These are phyloP conservation scores for Panicum miliaceum DNA, from an alignment of 176 grass and related monocot genomes.

Conservation along the genomic window DNA sequence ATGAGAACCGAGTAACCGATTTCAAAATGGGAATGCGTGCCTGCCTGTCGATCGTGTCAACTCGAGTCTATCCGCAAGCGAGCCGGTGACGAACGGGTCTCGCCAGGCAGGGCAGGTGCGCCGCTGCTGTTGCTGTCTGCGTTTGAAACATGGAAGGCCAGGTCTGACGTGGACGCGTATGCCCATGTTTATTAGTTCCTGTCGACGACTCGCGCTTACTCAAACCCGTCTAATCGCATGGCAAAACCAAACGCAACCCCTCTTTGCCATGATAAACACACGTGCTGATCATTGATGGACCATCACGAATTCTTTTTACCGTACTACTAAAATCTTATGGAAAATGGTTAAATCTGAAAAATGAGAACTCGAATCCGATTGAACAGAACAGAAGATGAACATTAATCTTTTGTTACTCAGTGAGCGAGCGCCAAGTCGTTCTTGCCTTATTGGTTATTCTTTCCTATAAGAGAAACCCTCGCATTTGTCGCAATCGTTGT, in stretches of 20 bases:
- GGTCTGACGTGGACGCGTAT: not conserved
- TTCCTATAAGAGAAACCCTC: not conserved
- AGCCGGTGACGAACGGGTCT: not conserved
- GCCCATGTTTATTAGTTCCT: not conserved
- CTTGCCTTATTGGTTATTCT: not conserved
- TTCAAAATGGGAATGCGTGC: no score
- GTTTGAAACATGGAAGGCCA: not conserved
- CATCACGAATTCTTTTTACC: not conserved
- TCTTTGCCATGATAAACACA: not conserved
- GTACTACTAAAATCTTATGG: no score
- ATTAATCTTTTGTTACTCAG: no score
- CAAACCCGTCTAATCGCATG: not conserved
- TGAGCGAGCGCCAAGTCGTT: not conserved
- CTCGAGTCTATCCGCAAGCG: not conserved
- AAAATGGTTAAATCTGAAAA: no score
- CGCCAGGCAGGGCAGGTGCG: not conserved
- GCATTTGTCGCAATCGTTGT: not conserved
- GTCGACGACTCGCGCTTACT: not conserved
- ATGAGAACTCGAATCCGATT: no score
- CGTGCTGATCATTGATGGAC: not conserved
- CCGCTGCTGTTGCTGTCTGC: not conserved
- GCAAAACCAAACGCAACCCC: not conserved
- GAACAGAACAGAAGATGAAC: no score
- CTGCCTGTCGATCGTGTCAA: not conserved
- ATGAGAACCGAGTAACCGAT: no score